Conservation (phyloP, 768 basidiomycete genomes). For the Pisolithus microcarpus region DNA sequence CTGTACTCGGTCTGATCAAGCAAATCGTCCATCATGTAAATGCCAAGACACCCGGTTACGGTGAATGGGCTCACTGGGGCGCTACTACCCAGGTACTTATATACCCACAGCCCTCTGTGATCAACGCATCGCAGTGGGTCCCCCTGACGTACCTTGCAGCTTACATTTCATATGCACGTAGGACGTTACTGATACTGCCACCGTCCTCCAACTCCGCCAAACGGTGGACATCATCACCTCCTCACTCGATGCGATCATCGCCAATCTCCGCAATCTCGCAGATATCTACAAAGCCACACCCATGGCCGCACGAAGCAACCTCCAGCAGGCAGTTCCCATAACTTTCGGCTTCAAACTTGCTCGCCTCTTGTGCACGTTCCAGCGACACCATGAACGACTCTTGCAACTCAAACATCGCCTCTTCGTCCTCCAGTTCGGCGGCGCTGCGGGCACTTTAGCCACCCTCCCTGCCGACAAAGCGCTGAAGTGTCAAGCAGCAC, state of each 20-base stretch:
- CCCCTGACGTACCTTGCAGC: neutral
- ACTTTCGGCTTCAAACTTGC: slow-evolving; percentile 42
- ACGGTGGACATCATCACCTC: slow-evolving; percentile 30
- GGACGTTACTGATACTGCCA: slow-evolving; percentile 46
- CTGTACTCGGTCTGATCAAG: slow-evolving; percentile 38
- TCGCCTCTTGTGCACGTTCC: slow-evolving; percentile 37
- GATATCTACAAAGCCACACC: slow-evolving; percentile 30
- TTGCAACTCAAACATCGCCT: slow-evolving; percentile 31
- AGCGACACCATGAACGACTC: slow-evolving; percentile 33
- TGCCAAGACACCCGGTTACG: slow-evolving; percentile 25
- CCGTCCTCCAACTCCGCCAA: slow-evolving; percentile 34
- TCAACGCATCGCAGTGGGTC: neutral
- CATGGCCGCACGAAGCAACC: slow-evolving; percentile 41
- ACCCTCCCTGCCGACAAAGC: slow-evolving; percentile 33
- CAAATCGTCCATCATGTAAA: slow-evolving; percentile 37
- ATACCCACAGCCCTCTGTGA: neutral
- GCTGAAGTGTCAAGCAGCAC: slow-evolving; percentile 18
- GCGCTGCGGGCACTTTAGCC: slow-evolving; percentile 41
- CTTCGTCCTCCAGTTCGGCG: slow-evolving; percentile 38
- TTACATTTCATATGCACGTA: slow-evolving; percentile 7
- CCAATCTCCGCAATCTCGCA: slow-evolving; percentile 24
- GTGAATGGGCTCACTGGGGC: slow-evolving; percentile 44
- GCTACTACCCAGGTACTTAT: slow-evolving; percentile 39
- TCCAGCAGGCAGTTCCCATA: slow-evolving; percentile 44
- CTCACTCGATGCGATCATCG: slow-evolving; percentile 25